Base-by-base conservation (phyloP, 306 rosid genomes). In the Sechiopsis laciniata region DNA sequence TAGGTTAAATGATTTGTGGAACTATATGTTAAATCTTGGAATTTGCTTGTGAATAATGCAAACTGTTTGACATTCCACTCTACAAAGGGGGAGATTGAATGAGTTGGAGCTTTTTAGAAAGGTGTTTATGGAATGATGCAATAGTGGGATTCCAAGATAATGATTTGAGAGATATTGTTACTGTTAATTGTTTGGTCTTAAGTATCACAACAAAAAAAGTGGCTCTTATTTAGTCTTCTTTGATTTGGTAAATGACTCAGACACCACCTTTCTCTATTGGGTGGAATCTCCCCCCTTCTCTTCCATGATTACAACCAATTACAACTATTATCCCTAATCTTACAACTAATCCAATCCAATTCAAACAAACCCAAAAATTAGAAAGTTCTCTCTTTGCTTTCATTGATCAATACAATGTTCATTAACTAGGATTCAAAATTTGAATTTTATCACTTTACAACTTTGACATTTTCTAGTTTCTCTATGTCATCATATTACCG, bases 61-160 rank as follows among this genome's bases (percentile, higher is more conserved):
- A 21, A 77, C 76, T 75, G 58, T 82, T 77, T 13, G 78, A 42
- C 5, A 24, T 83, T 77, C 83, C 58, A 76, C 79, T 78, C 54
- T 4, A 11, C 64, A 3, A 58, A 58, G 32, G 63, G 35, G 10
- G 63, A 16, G 10, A 32, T 32, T 32, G 37, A 32, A 58, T 11
- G 63, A 58, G 63, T 13, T 58, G 63, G 63, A 58, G 35, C 35
- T 22, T 59, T 59, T 13, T 5, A 11, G 10, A 24, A 16, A 32
- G 40, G 37, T 59, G 65, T 59, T 59, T 26, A 59, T 11, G 42
- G 65, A 59, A 59, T 59, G 13, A 59, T 59, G 11, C 12, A 59
- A 59, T 59, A 59, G 42, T 59, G 65, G 42, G 65, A 59, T 59
- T 59, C 65, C 40, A 12, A 22, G 42, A 59, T 59, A 59, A 59